Base-by-base conservation (phyloP, 306 rosid species). In the Betula pendula region DNA sequence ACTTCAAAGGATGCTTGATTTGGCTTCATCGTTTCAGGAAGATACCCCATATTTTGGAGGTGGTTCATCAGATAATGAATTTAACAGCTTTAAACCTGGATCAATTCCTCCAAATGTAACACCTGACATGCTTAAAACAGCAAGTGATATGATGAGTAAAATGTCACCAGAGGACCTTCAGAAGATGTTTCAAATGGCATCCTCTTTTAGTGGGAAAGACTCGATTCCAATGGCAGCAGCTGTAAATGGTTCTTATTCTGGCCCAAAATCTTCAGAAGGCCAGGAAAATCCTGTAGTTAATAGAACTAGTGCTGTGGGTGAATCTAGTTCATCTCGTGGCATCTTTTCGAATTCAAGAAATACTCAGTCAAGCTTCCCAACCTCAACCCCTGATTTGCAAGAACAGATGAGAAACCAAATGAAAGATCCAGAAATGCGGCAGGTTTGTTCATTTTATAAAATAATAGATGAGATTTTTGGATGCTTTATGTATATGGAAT, bases 361-460 rank as follows among this genome's bases (percentile, higher is more conserved):
- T 75, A 69, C 79, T 73, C 88, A 67, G 78, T 71, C 93, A 52
- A 87, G 83, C 83, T 87, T 89, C 83, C 91, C 92, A 71, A 80
- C 93, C 45, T 87, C 97, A 67, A 78, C 92, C 74, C 24, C 74
- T 72, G 96, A 91, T 88, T 42, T 95, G 71, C 97, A 95, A 87
- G 99, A 91, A 62, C 99, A 95, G 89, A 89, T 95, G 96, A 89
- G 90, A 84, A 92, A 83, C 85, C 99, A 92, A 88, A 92, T 92
- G 97, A 92, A 92, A 75, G 90, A 95, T 87, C 99, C 99, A 73
- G 97, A 96, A 29, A 85, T 77, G 97, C 94, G 89, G 53, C 89
- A 92, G 99, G 99, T 95, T 80, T 76, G 87, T 82, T 81, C 76
- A 62, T 78, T 65, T 70, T 63, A 72, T 44, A 20, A 74, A 25